These are phyloP conservation scores for Oryza glaberrima DNA, from an alignment of 176 grass and related monocot genomes.

Conservation along the genomic window DNA sequence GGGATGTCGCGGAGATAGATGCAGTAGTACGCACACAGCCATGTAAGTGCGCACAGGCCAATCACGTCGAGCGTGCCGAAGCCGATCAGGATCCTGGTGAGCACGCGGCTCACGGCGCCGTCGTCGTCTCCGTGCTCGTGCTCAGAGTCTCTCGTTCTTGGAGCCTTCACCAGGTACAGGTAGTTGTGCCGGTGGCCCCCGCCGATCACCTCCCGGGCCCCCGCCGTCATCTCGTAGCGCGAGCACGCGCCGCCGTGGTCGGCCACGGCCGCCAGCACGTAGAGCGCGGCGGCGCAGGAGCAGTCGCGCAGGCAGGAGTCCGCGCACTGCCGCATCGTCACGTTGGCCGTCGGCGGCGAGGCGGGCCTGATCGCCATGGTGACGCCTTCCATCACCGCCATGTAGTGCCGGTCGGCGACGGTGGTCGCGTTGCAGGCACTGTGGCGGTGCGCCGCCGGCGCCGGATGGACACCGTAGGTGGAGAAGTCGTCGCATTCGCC, in stretches of 20 bases:
- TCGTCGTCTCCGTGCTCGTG: background rate
- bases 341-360: background rate
- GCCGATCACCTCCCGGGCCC: constrained; percentile 34
- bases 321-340: constrained; percentile 39
- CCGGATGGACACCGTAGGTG: background rate
- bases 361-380: constrained; percentile 34
- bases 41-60: background rate
- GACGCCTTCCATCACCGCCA: constrained; percentile 43
- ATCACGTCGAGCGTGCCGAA: constrained; percentile 39
- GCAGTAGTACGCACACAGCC: constrained; percentile 7
- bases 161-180: constrained; percentile 48
- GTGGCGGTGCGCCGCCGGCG: background rate
- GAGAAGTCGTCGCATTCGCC: constrained; percentile 46
- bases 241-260: constrained; percentile 16
- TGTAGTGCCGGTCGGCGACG: background rate
- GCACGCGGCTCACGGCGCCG: background rate
- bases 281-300: constrained; percentile 45
- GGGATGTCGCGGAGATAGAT: background rate
- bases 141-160: background rate
- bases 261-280: background rate
- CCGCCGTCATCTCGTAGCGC: constrained; percentile 38
- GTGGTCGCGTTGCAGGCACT: constrained; percentile 15
- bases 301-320: constrained; percentile 18
- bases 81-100: constrained; percentile 35
- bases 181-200: constrained; percentile 19